Evolutionary conservation across 2,329 filamentous ascomycete species (phyloP), one percentile per base, ranked within the genome.

Genomic region (Hirsutella minnesotensis): DNA sequence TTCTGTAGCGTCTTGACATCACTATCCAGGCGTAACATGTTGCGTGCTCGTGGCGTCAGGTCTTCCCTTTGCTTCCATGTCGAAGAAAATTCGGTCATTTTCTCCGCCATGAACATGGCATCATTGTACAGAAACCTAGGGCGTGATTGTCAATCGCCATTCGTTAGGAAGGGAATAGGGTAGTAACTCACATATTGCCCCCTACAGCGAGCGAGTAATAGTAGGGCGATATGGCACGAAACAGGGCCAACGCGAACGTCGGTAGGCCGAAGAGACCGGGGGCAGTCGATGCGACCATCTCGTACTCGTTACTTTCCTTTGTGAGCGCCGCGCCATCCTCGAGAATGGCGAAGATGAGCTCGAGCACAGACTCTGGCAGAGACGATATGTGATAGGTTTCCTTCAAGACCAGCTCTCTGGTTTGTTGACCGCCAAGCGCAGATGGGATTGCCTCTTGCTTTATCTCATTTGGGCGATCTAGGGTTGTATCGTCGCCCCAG

Each of bases 331-430:
- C 73, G 1, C 70, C 79, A 49, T 84, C 79, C 46, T 81, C 73
- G 47, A 75, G 59, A 22, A 81, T 71, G 12, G 67, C 56, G 19
- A 69, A 66, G 41, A 90, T 77, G 22, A 86, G 70, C 16, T 76
- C 70, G 18, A 89, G 69, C 12, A 96, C 79, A 4, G 81, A 77
- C 47, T 87, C 81, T 1, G 92, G 90, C 59, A 95, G 83, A 3
- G 84, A 83, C 0, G 90, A 95, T 41, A 95, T 84, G 45, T 81
- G 85, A 60, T 95, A 98, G 2, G 75, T 84, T 63, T 98, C 92
- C 47, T 74, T 83, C 37, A 96, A 65, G 0, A 85, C 83, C 46
- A 96, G 66, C 56, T 92, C 83, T 43, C 78, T 70, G 9, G 69
- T 67, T 40, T 54, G 45, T 35, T 69, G 46, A 4, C 48, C 42